Percentiles rank a stretch among this genome's conserved stretches.
Conservation (phyloP, 1,139 yeast genomes). For the Torulaspora pretoriensis region DNA sequence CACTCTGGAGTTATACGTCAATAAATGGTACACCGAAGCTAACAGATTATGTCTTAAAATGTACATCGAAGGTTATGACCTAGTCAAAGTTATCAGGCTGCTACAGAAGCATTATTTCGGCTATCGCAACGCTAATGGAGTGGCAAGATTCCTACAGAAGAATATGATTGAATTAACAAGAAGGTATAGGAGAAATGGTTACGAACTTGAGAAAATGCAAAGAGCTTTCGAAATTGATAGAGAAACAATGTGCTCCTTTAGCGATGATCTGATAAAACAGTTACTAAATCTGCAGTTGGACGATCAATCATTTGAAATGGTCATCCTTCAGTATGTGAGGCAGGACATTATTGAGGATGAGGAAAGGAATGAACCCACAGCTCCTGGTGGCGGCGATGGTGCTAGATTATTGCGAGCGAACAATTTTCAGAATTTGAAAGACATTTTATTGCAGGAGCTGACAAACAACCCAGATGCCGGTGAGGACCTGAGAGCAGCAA, state of each 20-base stretch:
- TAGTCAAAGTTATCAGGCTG: constrained; percentile 45
- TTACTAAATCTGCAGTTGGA: constrained; percentile 35
- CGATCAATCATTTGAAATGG: constrained; percentile 29
- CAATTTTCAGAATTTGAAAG: constrained; percentile 26
- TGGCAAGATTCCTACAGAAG: constrained; percentile 22
- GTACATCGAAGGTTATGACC: constrained; percentile 56
- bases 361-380: not conserved
- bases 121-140: constrained; percentile 40
- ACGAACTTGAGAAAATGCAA: constrained; percentile 20
- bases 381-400: constrained; percentile 7
- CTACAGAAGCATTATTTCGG: constrained; percentile 57
- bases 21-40: constrained; percentile 64
- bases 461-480: constrained; percentile 3
- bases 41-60: constrained; percentile 58
- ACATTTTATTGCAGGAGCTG: constrained; percentile 22
- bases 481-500: constrained; percentile 26
- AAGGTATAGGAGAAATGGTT: constrained; percentile 11
- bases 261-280: constrained; percentile 26
- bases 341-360: constrained; percentile 5
- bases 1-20: constrained; percentile 54
- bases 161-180: constrained; percentile 30
- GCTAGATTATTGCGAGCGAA: constrained; percentile 20
- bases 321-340: constrained; percentile 22
- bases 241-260: constrained; percentile 3
- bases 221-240: constrained; percentile 28